Base-by-base conservation (phyloP, 768 basidiomycete genomes). In the Gyrodon lividus region DNA sequence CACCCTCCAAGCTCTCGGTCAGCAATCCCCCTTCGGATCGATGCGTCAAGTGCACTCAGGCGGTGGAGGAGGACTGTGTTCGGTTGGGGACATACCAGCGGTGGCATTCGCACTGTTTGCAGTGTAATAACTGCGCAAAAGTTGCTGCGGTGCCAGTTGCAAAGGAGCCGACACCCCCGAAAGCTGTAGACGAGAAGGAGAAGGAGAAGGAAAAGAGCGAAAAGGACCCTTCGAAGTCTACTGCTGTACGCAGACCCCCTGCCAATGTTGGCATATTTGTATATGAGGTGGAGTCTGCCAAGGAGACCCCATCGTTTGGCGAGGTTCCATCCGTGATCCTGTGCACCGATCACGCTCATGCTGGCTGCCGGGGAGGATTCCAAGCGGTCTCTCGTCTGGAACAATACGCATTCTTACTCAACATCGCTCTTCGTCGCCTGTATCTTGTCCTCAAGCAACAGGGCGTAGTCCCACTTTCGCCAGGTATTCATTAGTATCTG, bases 51-150 rank as follows among this genome's bases (percentile, higher is more conserved):
- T 99, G 97, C 69, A 79, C 81, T 38, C 75, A 84, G 55, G 96
- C 96, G 0, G 92, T 99, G 20, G 97, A 99, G 71, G 97, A 99
- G 67, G 97, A 98, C 58, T 98, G 97, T 63, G 89, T 92, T 40
- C 81, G 97, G 51, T 72, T 96, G 24, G 97, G 94, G 30, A 95
- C 93, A n/a, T 96, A 94, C 72, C 87, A 92, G 63, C 80, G 96
- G 41, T 98, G 97, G 97, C 97, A 99, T 70, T 90, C 92, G 2
- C 79, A 89, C 28, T 99, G 97, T 66, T 74, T 99, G n/a, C 83
- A 87, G 52, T 99, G 97, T 59, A 72, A 70, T 13, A 74, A 74
- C 19, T 98, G 96, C 62, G 89, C 91, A 8, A 90, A 86, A 65
- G 75, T 75, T 23, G 89, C 92, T 22, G 83, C 83, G 20, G 79